phyloP scores from a whole-genome alignment of 176 grass and related monocot species.

The Hordeum marinum region DNA sequence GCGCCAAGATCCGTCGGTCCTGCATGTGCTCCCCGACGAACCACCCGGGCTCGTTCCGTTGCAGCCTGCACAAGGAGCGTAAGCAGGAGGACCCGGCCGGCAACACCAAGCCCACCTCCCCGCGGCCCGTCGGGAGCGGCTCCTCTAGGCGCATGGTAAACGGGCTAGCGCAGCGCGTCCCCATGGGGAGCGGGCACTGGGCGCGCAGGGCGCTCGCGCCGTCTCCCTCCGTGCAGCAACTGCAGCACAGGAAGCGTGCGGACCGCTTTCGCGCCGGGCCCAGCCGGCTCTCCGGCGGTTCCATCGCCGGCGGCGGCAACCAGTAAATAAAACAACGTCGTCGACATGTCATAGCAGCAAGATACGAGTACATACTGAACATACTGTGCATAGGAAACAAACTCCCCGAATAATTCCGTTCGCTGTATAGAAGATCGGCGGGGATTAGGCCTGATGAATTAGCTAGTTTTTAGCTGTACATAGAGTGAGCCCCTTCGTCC shows the following conservation, averaged over 20 bases:
- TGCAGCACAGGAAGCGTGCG: conserved; percentile 44
- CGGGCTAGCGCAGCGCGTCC: not conserved
- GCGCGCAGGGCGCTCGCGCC: conserved; percentile 49
- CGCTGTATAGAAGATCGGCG: not conserved
- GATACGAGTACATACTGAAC: not conserved
- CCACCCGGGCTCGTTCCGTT: conserved; percentile 73
- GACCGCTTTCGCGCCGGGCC: conserved; percentile 18
- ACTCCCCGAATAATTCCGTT: not conserved
- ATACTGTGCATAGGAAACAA: not conserved
- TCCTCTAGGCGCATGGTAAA: not conserved
- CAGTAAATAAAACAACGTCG: not conserved
- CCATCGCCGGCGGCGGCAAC: not conserved
- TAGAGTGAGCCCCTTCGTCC: not conserved
- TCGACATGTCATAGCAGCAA: conserved; percentile 29
- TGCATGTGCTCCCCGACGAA: conserved; percentile 75
- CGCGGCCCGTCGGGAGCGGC: too few relatives aligned
- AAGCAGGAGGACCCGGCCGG: not conserved
- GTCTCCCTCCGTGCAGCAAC: conserved; percentile 32
- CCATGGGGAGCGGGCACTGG: conserved; percentile 44
- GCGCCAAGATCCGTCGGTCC: not conserved
- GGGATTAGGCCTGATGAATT: not conserved
- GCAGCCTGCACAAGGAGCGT: conserved; percentile 57
- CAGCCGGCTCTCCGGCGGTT: conserved; percentile 43
- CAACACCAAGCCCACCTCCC: too few relatives aligned
- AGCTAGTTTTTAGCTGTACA: not conserved